A percentile compares a stretch with the other conserved stretches of the same genome.
Conservation (phyloP, 225 moss, liverwort and hornwort species). For the Sphagnum tenellum region DNA sequence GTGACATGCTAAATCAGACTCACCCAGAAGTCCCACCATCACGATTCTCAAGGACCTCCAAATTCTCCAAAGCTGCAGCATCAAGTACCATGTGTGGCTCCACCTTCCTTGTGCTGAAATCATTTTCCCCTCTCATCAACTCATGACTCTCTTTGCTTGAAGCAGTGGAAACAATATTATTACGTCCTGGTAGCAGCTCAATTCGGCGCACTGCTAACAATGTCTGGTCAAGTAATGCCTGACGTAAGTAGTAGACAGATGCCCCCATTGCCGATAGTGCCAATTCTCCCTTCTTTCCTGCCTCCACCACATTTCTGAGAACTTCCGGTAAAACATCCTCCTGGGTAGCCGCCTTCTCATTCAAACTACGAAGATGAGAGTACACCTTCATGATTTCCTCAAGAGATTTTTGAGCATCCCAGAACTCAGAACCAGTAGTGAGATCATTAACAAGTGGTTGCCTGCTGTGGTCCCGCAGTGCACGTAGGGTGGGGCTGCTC, state of each 20-base stretch:
- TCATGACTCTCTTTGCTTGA: conserved; percentile 16
- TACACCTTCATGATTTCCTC: conserved; percentile 48
- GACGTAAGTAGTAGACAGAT: conserved; percentile 65
- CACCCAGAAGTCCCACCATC: conserved; percentile 82
- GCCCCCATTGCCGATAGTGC: conserved; percentile 82
- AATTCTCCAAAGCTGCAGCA: conserved; percentile 82
- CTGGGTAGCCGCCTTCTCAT: conserved; percentile 14
- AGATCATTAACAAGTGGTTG: conserved; percentile 64
- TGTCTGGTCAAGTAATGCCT: conserved; percentile 66
- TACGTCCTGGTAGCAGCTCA: conserved; percentile 68
- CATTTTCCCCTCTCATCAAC: conserved; percentile 14
- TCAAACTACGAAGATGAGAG: conserved; percentile 15
- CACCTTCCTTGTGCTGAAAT: conserved; percentile 14
- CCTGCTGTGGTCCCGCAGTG: conserved; percentile 79
- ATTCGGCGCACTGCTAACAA: conserved; percentile 58
- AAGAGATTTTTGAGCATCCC: conserved; percentile 61
- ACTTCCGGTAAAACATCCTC: conserved; percentile 45
- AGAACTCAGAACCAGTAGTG: conserved; percentile 48
- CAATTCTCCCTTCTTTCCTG: conserved; percentile 45
- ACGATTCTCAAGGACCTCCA: conserved; percentile 84
- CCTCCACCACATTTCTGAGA: conserved; percentile 37
- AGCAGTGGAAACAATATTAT: conserved; percentile 31
- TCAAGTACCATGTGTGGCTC: conserved; percentile 82
- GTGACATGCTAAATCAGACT: conserved; percentile 13
- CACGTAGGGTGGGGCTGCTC: conserved; percentile 68